A percentile compares a stretch with the other conserved stretches of the same genome.
Conservation (phyloP, 2,329 filamentous ascomycete species). For the Decorospora gaudefroyi region DNA sequence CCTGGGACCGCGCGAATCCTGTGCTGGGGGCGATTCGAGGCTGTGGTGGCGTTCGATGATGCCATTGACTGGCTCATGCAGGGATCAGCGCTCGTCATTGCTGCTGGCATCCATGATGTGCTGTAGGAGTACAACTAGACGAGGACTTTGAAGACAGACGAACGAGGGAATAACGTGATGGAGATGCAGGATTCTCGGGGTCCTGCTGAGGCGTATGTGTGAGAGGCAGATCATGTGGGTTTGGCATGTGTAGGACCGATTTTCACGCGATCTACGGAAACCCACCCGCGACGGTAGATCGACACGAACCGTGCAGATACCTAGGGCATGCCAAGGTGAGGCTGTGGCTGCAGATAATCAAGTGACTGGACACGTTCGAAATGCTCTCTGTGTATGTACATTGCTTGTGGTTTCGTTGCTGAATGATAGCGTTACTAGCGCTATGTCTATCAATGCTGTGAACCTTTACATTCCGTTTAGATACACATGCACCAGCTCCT, state of each 20-base stretch:
- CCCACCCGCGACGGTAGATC: background rate
- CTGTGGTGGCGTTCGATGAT: slow-evolving; percentile 15
- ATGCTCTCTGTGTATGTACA: too few species aligned
- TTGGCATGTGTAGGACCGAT: slow-evolving; percentile 11
- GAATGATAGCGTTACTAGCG: too few species aligned
- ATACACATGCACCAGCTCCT: too few species aligned
- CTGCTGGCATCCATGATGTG: too few species aligned
- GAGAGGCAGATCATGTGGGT: slow-evolving; percentile 2
- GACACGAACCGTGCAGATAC: slow-evolving; percentile 1
- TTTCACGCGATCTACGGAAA: slow-evolving; percentile 9
- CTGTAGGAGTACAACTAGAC: too few species aligned
- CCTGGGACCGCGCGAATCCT: background rate
- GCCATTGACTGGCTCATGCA: slow-evolving; percentile 7
- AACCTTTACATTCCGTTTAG: too few species aligned
- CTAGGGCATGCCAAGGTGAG: too few species aligned
- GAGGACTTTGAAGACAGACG: background rate
- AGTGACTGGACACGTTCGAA: too few species aligned
- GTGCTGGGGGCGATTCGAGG: slow-evolving; percentile 6
- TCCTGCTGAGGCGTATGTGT: slow-evolving; percentile 1
- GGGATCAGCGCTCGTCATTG: slow-evolving; percentile 6
- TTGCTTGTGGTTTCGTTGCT: too few species aligned
- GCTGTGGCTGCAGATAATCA: too few species aligned
- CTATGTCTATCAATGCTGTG: too few species aligned
- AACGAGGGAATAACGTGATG: background rate
- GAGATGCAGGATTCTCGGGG: slow-evolving; percentile 2